Conservation (phyloP, 2,329 filamentous ascomycete genomes). For the Waltergamsia citrina region DNA sequence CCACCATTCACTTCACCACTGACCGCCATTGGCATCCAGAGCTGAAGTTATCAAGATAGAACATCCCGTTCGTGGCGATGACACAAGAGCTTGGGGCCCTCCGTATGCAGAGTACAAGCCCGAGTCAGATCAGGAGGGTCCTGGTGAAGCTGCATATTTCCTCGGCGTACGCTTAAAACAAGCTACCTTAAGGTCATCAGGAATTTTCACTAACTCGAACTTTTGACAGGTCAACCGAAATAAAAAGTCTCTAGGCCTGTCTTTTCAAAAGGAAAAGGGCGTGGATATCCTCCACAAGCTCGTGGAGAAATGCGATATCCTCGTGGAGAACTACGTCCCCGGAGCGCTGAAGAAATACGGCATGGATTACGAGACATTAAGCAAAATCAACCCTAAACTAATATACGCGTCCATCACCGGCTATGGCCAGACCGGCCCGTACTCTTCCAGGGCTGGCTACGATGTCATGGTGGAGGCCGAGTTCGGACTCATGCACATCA, state of each 20-base stretch:
- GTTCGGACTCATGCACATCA: conserved; percentile 98
- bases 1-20: conserved; percentile 34
- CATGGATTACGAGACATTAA: conserved; percentile 78
- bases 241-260: conserved; percentile 88
- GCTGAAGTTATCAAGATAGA: conserved; percentile 97
- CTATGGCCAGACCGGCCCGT: conserved; percentile 92
- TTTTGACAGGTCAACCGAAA: conserved; percentile 75
- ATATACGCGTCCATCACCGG: conserved; percentile 97
- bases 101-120: conserved; percentile 76
- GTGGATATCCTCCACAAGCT: conserved; percentile 82
- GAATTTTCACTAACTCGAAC: conserved; percentile 8
- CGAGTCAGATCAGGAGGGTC: conserved; percentile 49
- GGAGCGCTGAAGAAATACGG: conserved; percentile 82
- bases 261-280: conserved; percentile 77
- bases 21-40: conserved; percentile 29
- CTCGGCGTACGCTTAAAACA: conserved; percentile 53
- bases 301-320: conserved; percentile 74
- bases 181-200: not conserved
- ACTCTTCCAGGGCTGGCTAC: conserved; percentile 80
- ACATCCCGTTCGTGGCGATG: conserved; percentile 83
- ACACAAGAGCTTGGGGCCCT: conserved; percentile 93
- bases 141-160: conserved; percentile 93
- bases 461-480: conserved; percentile 99
- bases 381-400: conserved; percentile 71
- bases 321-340: conserved; percentile 96